A percentile compares a stretch with the other conserved stretches of the same genome.
These are phyloP conservation scores for Penicillium alfredii DNA, from an alignment of 495 filamentous ascomycete species.

Conservation along the genomic window DNA sequence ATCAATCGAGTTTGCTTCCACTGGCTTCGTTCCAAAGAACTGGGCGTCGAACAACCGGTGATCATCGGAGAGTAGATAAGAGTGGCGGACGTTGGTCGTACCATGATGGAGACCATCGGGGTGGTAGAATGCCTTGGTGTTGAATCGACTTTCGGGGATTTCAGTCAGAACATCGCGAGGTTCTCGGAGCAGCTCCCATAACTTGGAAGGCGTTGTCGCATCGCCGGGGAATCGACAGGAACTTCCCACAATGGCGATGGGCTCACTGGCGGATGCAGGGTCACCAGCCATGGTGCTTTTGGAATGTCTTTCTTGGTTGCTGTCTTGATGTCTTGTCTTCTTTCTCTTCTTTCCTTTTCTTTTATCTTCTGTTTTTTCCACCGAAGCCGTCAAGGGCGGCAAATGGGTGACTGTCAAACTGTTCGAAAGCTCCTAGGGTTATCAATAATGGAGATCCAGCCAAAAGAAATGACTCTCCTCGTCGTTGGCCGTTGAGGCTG, in stretches of 20 bases:
- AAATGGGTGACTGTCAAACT: slow-evolving; percentile 3
- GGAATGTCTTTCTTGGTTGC: too few relatives aligned
- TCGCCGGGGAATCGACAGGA: slow-evolving; percentile 51
- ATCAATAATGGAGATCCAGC: slow-evolving; percentile 5
- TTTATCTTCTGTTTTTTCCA: too few relatives aligned
- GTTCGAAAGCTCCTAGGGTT: slow-evolving; percentile 5
- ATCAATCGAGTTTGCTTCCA: slow-evolving; percentile 49
- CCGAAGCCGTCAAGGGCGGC: too few relatives aligned
- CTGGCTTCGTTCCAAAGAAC: slow-evolving; percentile 57
- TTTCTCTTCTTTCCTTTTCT: too few relatives aligned
- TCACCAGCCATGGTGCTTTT: slow-evolving; percentile 5
- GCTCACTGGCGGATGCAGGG: slow-evolving; percentile 16
- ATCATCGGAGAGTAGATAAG: slow-evolving; percentile 45
- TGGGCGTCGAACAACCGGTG: slow-evolving; percentile 39
- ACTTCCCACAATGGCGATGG: slow-evolving; percentile 44
- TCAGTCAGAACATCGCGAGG: slow-evolving; percentile 30
- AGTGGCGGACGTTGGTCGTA: slow-evolving; percentile 31
- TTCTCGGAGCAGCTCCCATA: slow-evolving; percentile 32
- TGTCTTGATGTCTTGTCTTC: too few relatives aligned
- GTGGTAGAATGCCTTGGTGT: slow-evolving; percentile 34
- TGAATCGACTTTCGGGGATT: slow-evolving; percentile 37
- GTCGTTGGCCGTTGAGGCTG: neutral
- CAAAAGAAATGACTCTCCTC: slow-evolving; percentile 3
- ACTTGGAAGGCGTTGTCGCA: slow-evolving; percentile 26
- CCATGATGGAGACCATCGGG: slow-evolving; percentile 31